A percentile compares a stretch with the other conserved stretches of the same genome.
These are phyloP conservation scores for Hemileccinum impolitum DNA, from an alignment of 768 basidiomycete genomes.

Conservation along the genomic window DNA sequence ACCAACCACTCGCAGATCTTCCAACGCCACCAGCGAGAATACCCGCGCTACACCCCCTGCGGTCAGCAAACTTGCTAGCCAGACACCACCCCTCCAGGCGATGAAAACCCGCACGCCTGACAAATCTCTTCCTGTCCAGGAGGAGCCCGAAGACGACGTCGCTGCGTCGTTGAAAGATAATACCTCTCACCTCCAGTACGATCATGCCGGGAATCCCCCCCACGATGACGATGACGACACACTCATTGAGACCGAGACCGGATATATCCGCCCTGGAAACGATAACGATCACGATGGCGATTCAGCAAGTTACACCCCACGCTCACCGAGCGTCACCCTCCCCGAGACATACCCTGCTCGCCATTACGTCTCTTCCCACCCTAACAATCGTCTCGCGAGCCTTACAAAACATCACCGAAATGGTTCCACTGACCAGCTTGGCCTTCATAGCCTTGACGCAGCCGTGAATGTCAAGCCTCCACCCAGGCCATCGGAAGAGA, in stretches of 20 bases:
- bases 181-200: slow-evolving; percentile 32
- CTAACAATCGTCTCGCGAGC: slow-evolving; percentile 29
- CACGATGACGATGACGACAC: slow-evolving; percentile 48
- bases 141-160: slow-evolving; percentile 69
- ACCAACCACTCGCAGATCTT: slow-evolving; percentile 24
- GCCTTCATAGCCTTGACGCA: slow-evolving; percentile 57
- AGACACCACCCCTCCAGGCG: slow-evolving; percentile 55
- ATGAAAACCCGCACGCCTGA: slow-evolving; percentile 60
- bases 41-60: slow-evolving; percentile 35
- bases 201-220: slow-evolving; percentile 33
- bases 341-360: slow-evolving; percentile 43
- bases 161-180: slow-evolving; percentile 33
- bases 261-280: slow-evolving; percentile 32
- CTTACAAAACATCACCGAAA: slow-evolving; percentile 51
- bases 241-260: slow-evolving; percentile 39
- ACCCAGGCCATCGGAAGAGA: slow-evolving; percentile 25
- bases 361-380: slow-evolving; percentile 30
- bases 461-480: slow-evolving; percentile 47
- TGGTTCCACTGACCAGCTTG: slow-evolving; percentile 60
- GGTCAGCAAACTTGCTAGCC: slow-evolving; percentile 39
- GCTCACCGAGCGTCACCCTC: slow-evolving; percentile 60
- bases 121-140: slow-evolving; percentile 72
- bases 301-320: slow-evolving; percentile 60
- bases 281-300: slow-evolving; percentile 44
- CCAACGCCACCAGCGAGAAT: slow-evolving; percentile 19